Conservation (phyloP, 495 filamentous ascomycete species). For the Wilcoxina mikolae region DNA sequence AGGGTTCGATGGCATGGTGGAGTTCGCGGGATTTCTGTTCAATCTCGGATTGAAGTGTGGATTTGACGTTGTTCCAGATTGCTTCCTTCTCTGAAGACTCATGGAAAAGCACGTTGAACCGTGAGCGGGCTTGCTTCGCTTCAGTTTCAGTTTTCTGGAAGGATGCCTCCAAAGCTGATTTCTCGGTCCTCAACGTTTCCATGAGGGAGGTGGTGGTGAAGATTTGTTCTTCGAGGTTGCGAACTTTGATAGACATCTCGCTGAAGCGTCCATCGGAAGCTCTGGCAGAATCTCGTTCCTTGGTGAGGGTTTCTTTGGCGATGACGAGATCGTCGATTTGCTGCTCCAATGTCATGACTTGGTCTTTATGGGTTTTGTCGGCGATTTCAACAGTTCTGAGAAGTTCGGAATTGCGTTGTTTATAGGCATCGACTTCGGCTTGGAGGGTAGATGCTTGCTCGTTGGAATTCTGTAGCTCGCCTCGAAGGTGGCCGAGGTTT, state of each 20-base stretch:
- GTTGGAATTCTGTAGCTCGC: neutral
- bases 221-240: constrained; percentile 5
- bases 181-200: constrained; percentile 5
- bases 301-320: neutral
- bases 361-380: neutral
- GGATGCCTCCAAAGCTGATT: constrained; percentile 8
- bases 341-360: neutral
- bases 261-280: constrained; percentile 1
- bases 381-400: neutral
- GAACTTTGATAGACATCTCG: constrained; percentile 10
- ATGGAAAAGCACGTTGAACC: constrained; percentile 20
- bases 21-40: neutral
- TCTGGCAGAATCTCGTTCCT: constrained; percentile 1
- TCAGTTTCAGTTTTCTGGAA: constrained; percentile 13
- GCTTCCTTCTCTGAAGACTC: constrained; percentile 22
- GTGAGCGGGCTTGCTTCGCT: constrained; percentile 15
- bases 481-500: neutral
- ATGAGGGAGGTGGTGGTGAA: neutral
- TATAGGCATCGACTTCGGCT: constrained; percentile 1
- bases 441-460: neutral
- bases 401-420: neutral
- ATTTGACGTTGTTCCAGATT: constrained; percentile 14
- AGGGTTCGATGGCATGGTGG: neutral
- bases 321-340: neutral
- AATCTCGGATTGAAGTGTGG: constrained; percentile 1